Percentiles rank a stretch among this genome's conserved stretches.
phyloP scores from a whole-genome alignment of 2,329 filamentous ascomycete genomes.

The Thielaviopsis cerberus region DNA sequence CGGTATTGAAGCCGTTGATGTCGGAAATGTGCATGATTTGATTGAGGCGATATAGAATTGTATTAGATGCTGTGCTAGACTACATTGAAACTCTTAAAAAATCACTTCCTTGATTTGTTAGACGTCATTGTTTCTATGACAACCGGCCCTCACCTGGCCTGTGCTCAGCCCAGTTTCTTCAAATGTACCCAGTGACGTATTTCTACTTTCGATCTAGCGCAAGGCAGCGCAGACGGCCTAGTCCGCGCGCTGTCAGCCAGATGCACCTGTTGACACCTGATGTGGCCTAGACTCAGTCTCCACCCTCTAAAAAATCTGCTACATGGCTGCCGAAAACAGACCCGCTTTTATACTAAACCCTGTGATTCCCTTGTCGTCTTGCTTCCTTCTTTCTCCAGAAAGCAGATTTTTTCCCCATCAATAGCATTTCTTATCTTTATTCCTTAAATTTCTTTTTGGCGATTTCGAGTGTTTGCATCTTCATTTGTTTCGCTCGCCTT shows the following conservation, averaged over 20 bases:
- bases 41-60: no score
- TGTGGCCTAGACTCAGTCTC: background rate
- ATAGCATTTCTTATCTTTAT: background rate
- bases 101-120: no score
- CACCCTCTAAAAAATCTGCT: background rate
- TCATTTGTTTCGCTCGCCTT: no score
- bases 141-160: no score
- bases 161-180: background rate
- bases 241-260: background rate
- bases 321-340: background rate
- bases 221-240: background rate
- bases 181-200: background rate
- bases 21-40: no score
- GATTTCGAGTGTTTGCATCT: no score
- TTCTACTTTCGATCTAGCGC: background rate
- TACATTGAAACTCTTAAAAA: no score
- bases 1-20: no score
- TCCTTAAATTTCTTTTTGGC: no score
- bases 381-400: background rate
- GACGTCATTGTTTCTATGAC: no score
- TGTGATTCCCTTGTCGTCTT: background rate
- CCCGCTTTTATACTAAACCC: background rate
- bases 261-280: background rate
- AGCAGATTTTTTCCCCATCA: background rate
- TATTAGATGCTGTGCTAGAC: no score